phyloP scores from a whole-genome alignment of 1,139 yeast species.

The Protomyces inundatus region DNA sequence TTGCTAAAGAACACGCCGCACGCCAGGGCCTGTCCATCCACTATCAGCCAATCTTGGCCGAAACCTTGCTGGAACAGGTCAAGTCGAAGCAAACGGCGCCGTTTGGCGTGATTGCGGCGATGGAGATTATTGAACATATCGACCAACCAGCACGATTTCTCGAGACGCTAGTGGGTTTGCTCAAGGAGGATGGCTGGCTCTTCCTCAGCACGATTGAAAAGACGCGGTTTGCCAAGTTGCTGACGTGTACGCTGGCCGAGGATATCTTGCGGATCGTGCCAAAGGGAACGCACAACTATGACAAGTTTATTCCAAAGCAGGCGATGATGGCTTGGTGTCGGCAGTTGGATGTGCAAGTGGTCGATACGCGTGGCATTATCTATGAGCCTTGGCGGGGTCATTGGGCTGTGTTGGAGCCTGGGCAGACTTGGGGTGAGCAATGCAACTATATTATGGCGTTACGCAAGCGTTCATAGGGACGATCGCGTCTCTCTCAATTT shows the following conservation, averaged over 20 bases:
- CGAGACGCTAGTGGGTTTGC: slow-evolving; percentile 57
- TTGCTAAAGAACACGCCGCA: slow-evolving; percentile 63
- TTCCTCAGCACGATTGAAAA: slow-evolving; percentile 89
- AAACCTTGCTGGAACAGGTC: slow-evolving; percentile 37
- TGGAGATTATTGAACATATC: slow-evolving; percentile 93
- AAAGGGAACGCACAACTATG: slow-evolving; percentile 79
- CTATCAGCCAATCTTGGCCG: slow-evolving; percentile 60
- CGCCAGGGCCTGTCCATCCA: slow-evolving; percentile 46
- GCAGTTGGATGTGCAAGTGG: slow-evolving; percentile 38
- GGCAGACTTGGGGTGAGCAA: slow-evolving; percentile 23
- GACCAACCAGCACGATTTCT: slow-evolving; percentile 73
- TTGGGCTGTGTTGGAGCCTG: slow-evolving; percentile 20
- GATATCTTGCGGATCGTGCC: slow-evolving; percentile 77
- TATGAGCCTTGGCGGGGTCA: slow-evolving; percentile 21
- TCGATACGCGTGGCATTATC: slow-evolving; percentile 28
- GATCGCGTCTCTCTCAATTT: too few relatives aligned
- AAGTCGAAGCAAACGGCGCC: slow-evolving; percentile 37
- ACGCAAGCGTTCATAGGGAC: neutral
- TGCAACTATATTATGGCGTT: slow-evolving; percentile 24
- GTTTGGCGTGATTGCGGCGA: slow-evolving; percentile 78
- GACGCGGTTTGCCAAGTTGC: slow-evolving; percentile 82
- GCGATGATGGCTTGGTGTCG: slow-evolving; percentile 65
- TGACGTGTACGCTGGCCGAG: slow-evolving; percentile 90
- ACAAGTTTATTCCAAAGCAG: slow-evolving; percentile 71
- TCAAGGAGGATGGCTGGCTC: slow-evolving; percentile 76